Evolutionary conservation across 345 rosid species (phyloP).

Genomic region (Raphanus raphanistrum): DNA sequence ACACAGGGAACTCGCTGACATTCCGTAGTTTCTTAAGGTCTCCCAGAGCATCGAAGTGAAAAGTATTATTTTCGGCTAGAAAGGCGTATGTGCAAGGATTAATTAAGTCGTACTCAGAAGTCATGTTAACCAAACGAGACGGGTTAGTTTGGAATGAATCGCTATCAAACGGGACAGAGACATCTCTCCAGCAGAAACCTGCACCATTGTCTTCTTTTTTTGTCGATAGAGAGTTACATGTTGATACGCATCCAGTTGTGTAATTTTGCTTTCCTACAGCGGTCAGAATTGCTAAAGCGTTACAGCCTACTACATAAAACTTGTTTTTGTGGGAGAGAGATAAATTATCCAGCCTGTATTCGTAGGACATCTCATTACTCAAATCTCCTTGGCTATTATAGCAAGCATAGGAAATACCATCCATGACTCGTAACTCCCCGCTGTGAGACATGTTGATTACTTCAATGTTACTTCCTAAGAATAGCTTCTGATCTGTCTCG

Average conservation of each 20-base stretch:
- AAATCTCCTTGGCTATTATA: neutral
- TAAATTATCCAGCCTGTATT: neutral
- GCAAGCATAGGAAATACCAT: neutral
- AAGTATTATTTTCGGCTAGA: neutral
- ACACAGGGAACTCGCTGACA: neutral
- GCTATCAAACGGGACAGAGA: neutral
- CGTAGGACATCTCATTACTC: neutral
- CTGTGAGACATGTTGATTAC: neutral
- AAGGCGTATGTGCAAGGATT: slow-evolving; percentile 38
- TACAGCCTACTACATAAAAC: neutral
- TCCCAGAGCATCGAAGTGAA: neutral
- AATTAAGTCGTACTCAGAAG: neutral
- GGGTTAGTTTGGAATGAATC: neutral
- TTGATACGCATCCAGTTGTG: slow-evolving; percentile 10
- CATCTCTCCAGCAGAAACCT: slow-evolving; percentile 33
- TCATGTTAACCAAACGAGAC: neutral
- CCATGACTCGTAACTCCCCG: neutral
- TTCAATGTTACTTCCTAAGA: neutral
- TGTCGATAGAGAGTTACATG: neutral
- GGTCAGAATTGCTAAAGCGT: slow-evolving; percentile 5
- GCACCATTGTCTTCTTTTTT: neutral
- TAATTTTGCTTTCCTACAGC: neutral
- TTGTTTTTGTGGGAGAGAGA: neutral
- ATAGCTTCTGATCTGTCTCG: neutral
- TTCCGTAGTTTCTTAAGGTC: neutral